Evolutionary conservation across 2,329 filamentous ascomycete species (phyloP).

Genomic region (Botryosphaeria dothidea): DNA sequence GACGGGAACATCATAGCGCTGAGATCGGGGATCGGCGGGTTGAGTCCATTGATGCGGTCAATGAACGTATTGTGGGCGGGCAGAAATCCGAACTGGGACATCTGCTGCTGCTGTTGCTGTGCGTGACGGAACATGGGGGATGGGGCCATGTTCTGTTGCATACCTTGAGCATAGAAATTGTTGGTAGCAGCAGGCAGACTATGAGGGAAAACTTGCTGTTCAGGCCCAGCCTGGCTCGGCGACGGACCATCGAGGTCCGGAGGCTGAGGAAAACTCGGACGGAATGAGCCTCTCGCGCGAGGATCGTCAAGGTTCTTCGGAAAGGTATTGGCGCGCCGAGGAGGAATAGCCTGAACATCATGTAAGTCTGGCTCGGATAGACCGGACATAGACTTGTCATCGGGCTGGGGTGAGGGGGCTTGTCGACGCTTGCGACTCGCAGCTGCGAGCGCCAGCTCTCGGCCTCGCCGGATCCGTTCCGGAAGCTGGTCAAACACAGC

Average conservation of each 20-base stretch:
- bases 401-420: constrained; percentile 33
- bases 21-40: constrained; percentile 63
- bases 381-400: constrained; percentile 12
- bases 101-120: neutral
- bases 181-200: constrained; percentile 7
- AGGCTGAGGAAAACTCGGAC: constrained; percentile 27
- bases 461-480: constrained; percentile 61
- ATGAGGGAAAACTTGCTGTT: neutral
- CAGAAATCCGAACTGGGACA: constrained; percentile 21
- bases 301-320: constrained; percentile 27
- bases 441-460: constrained; percentile 23
- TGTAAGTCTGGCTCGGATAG: constrained; percentile 18
- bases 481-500: constrained; percentile 82
- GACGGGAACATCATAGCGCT: constrained; percentile 81
- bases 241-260: constrained; percentile 22
- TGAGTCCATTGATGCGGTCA: constrained; percentile 33
- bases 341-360: constrained; percentile 5
- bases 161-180: neutral
- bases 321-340: constrained; percentile 38
- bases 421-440: constrained; percentile 41
- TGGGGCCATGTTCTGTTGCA: constrained; percentile 9
- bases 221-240: neutral
- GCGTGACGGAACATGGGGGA: constrained; percentile 8
- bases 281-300: constrained; percentile 31
- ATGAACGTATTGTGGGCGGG: constrained; percentile 33